A percentile compares a stretch with the other conserved stretches of the same genome.
Conservation (phyloP, 2,329 filamentous ascomycete genomes). For the Pseudocercospora cruenta region DNA sequence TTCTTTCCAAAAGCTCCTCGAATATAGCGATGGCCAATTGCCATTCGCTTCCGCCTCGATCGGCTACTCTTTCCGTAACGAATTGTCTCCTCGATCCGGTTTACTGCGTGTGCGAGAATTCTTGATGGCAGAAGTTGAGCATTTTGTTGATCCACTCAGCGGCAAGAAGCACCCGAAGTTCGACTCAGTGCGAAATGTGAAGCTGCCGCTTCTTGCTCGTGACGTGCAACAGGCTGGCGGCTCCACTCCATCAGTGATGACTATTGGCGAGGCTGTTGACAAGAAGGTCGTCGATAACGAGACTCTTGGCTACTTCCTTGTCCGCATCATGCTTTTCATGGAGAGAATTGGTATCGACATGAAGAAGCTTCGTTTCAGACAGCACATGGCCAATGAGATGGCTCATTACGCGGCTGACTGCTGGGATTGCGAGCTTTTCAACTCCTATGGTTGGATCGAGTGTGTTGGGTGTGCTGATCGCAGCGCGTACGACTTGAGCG, state of each 20-base stretch:
- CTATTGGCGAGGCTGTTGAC: conserved; percentile 84
- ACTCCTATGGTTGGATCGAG: conserved; percentile 95
- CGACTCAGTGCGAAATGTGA: conserved; percentile 77
- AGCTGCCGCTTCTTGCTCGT: conserved; percentile 82
- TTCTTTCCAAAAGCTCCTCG: conserved; percentile 93
- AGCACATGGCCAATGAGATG: conserved; percentile 92
- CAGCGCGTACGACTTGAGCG: conserved; percentile 89
- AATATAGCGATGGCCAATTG: conserved; percentile 94
- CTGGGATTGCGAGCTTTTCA: conserved; percentile 94
- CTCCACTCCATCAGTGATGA: conserved; percentile 71
- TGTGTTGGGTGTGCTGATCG: conserved; percentile 96
- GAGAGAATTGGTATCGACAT: conserved; percentile 84
- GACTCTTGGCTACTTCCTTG: conserved; percentile 96
- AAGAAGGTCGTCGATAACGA: conserved; percentile 90
- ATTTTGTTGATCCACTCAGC: conserved; percentile 91
- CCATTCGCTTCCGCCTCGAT: conserved; percentile 97
- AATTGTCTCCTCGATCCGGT: conserved; percentile 91
- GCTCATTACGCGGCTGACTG: conserved; percentile 96
- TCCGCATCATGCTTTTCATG: conserved; percentile 89
- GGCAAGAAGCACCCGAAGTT: conserved; percentile 95
- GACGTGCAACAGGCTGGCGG: conserved; percentile 85
- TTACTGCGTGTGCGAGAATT: conserved; percentile 95
- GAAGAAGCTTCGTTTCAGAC: conserved; percentile 89
- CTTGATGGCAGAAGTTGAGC: conserved; percentile 98
- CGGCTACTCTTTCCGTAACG: conserved; percentile 97